Evolutionary conservation across 1,139 yeast species (phyloP).

Genomic region (Saccharomyces hybrid): DNA sequence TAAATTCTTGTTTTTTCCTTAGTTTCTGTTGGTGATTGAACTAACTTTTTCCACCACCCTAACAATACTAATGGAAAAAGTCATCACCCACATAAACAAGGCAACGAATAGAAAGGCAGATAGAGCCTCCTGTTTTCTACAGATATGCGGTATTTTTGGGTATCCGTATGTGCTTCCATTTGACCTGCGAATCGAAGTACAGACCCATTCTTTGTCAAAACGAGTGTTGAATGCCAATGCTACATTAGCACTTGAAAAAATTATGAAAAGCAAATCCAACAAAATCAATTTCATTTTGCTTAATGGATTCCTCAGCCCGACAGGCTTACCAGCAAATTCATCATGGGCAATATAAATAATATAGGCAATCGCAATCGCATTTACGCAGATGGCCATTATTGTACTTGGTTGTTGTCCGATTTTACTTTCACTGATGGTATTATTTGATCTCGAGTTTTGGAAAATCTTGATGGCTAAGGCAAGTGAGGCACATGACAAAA

Average conservation of each 20-base stretch:
- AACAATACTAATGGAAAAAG: conserved; percentile 74
- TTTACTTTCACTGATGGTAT: conserved; percentile 26
- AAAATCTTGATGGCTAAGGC: conserved; percentile 62
- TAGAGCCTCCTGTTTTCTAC: conserved; percentile 72
- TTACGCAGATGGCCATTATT: conserved; percentile 83
- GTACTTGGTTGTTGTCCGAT: conserved; percentile 83
- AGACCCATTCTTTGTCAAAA: conserved; percentile 78
- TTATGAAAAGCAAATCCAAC: conserved; percentile 77
- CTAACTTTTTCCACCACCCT: conserved; percentile 72
- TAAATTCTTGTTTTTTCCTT: background rate
- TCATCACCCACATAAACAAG: conserved; percentile 72
- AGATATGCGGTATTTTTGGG: conserved; percentile 40
- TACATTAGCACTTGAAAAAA: conserved; percentile 82
- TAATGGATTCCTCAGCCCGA: conserved; percentile 64
- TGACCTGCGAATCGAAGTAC: conserved; percentile 34
- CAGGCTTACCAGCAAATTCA: conserved; percentile 84
- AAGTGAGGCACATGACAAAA: conserved; percentile 54
- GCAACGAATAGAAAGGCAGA: conserved; percentile 72
- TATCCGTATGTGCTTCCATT: conserved; percentile 11
- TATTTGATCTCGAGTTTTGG: conserved; percentile 37
- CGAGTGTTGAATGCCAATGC: conserved; percentile 80
- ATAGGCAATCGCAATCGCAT: conserved; percentile 69
- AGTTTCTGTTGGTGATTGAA: conserved; percentile 6
- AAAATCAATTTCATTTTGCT: conserved; percentile 71
- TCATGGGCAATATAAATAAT: conserved; percentile 78